Evolutionary conservation across 2,329 filamentous ascomycete genomes (phyloP), one percentile per base, ranked within the genome.

Genomic region (Fusarium burgessii): DNA sequence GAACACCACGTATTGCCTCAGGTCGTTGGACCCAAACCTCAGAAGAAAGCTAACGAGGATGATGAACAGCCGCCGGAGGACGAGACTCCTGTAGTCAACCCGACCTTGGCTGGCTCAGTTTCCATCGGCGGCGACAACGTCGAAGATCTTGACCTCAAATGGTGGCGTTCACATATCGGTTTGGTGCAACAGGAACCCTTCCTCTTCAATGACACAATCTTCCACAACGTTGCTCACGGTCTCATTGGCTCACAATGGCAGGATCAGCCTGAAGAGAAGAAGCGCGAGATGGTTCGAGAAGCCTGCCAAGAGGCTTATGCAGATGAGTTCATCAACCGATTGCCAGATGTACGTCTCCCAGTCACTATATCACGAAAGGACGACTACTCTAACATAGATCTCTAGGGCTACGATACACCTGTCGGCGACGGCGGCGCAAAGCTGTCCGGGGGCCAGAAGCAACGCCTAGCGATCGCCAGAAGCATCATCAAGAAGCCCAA

Each of bases 381-480:
- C 14, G 7, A 13, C 2, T 1, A 25, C 20, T 25, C 46, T 71
- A 20, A 69, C 18, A 5, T 7, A 10, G 3, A 2, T 1, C 0
- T 35, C 1, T 2, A 87, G 51, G 85, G 84, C 0, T 84, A 84
- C 15, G 84, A 86, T 1, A 81, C 82, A 23, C 81, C 82, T 38
- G 85, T 85, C 3, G 79, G 82, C 0, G 89, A 90, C 17, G 87
- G 90, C 50, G 89, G 90, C 14, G 88, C 89, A 0, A 81, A 84
- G 6, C 81, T 89, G 12, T 86, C 84, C 1, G 87, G 88, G 1
- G 88, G 87, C 0, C 88, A 90, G 71, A 83, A 85, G 29, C 88
- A 90, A 73, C 84, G 87, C 1, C 78, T 89, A 6, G 86, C 85
- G 1, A 86, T 89, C 40, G 87, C 88, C 0, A 80, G 87, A 7